Evolutionary conservation across 371 early-diverging fungal genomes (phyloP).

Genomic region (Saksenaea oblongispora): DNA sequence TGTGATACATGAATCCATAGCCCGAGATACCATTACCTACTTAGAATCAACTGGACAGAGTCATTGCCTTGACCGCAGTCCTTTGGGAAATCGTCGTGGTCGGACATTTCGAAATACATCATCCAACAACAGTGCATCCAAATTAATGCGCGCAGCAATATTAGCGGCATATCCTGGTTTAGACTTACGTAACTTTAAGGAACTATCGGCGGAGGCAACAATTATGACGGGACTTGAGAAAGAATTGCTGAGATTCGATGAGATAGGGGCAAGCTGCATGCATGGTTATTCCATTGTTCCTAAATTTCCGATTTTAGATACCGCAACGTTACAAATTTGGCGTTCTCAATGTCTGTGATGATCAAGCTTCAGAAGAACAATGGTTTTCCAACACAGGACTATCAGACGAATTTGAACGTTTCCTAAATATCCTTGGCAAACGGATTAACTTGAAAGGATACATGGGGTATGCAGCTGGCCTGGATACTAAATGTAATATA

Average conservation of each 20-base stretch:
- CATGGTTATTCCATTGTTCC: constrained; percentile 14
- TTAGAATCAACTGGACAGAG: constrained; percentile 28
- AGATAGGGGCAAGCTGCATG: constrained; percentile 39
- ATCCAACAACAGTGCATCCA: constrained; percentile 14
- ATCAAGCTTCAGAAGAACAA: constrained; percentile 75
- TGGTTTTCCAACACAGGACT: constrained; percentile 71
- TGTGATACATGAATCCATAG: constrained; percentile 30
- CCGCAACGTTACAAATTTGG: constrained; percentile 84
- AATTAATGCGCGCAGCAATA: constrained; percentile 37
- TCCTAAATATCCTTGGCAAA: constrained; percentile 71
- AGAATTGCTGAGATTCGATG: constrained; percentile 57
- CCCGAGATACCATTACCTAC: constrained; percentile 26
- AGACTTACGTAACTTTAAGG: constrained; percentile 37
- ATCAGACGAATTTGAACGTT: constrained; percentile 62
- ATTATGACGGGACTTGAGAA: constrained; percentile 57
- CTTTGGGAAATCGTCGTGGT: constrained; percentile 11
- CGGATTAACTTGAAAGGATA: constrained; percentile 75
- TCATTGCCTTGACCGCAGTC: constrained; percentile 17
- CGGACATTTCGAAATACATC: constrained; percentile 20
- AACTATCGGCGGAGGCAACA: constrained; percentile 44
- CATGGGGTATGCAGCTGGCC: constrained; percentile 79
- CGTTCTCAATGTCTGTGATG: constrained; percentile 61
- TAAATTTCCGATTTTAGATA: constrained; percentile 36
- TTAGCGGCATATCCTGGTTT: constrained; percentile 27
- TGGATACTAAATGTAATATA: constrained; percentile 74